These are phyloP conservation scores for Asterionellopsis glacialis DNA, from an alignment of 108 stramenopile species.

Conservation along the genomic window DNA sequence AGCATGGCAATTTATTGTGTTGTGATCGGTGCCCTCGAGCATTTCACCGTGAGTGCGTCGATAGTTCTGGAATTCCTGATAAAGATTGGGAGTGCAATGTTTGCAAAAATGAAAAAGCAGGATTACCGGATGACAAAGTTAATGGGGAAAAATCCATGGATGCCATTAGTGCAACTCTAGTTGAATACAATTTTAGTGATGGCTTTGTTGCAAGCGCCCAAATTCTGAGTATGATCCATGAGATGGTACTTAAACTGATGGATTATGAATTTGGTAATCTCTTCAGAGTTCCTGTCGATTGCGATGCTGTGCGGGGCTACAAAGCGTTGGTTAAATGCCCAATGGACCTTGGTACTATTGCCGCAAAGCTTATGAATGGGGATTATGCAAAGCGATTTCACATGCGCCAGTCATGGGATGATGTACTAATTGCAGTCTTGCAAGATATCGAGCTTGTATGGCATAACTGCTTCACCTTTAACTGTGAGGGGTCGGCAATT, in stretches of 20 bases:
- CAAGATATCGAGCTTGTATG: constrained; percentile 70
- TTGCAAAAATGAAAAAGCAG: constrained; percentile 36
- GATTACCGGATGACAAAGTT: constrained; percentile 16
- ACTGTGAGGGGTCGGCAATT: constrained; percentile 49
- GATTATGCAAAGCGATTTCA: constrained; percentile 25
- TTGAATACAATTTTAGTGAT: constrained; percentile 2
- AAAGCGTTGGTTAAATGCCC: constrained; percentile 43
- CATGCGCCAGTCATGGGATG: constrained; percentile 16
- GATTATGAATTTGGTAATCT: constrained; percentile 68
- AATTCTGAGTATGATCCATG: constrained; percentile 31
- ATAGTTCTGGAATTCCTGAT: background rate
- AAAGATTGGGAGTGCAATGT: constrained; percentile 40
- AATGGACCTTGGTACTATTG: constrained; percentile 75
- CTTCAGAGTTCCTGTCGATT: constrained; percentile 59
- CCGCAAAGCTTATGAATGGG: constrained; percentile 41
- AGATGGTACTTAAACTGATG: constrained; percentile 45
- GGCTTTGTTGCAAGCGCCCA: constrained; percentile 3
- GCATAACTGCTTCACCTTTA: constrained; percentile 78
- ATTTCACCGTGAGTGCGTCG: constrained; percentile 46
- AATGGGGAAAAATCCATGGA: constrained; percentile 18
- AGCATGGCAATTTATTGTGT: constrained; percentile 38
- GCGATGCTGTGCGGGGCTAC: constrained; percentile 40
- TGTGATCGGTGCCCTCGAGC: constrained; percentile 61
- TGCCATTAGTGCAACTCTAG: constrained; percentile 3
- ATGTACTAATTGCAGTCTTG: constrained; percentile 36